Evolutionary conservation across 2,329 filamentous ascomycete species (phyloP), one percentile per base, ranked within the genome.

Genomic region (Domatiomyces catenatus): DNA sequence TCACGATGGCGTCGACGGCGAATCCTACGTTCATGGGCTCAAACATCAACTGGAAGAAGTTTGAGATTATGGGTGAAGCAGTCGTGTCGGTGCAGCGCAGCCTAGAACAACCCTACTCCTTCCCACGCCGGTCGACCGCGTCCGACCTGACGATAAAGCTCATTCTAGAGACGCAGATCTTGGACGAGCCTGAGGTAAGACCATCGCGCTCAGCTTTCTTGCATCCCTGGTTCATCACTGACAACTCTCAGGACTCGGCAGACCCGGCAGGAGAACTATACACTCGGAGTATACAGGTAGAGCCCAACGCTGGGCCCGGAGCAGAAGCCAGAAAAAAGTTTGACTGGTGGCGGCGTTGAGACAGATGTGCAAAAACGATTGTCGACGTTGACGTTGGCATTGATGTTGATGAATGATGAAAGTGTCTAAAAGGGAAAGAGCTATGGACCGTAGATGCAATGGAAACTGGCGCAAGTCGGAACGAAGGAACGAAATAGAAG

Each of bases 41-140:
- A 1, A 75, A 79, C 53, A 86, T 98, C 64, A 96, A 96, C 64
- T 98, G 92, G 92, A 88, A 84, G 67, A 98, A 98, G 64, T 98
- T 96, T 61, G 90, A 96, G 66, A 83, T 98, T 28, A 81, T 96
- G 67, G 89, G 89, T 5, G 90, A 96, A 59, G 85, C 95, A 4
- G 76, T 96, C 49, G 73, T 95, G 53, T 84, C 86, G 1, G 81
- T 98, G 50, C 93, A 95, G 76, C 84, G 83, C 67, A 94, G 90
- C 61, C 89, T 96, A 67, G 84, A 85, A 49, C 80, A 80, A 47
- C 81, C 87, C 4, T 95, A 95, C 58, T 77, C 80, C 22, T 83
- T 81, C 54, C 71, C 72, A 32, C 81, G 75, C 60, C 48, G 52
- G 18, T 54, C 57, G 10, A 19, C 32, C 20, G 45, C 52, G 32